Evolutionary conservation across 257 asterid species (phyloP).

Genomic region (Prunella vulgaris): DNA sequence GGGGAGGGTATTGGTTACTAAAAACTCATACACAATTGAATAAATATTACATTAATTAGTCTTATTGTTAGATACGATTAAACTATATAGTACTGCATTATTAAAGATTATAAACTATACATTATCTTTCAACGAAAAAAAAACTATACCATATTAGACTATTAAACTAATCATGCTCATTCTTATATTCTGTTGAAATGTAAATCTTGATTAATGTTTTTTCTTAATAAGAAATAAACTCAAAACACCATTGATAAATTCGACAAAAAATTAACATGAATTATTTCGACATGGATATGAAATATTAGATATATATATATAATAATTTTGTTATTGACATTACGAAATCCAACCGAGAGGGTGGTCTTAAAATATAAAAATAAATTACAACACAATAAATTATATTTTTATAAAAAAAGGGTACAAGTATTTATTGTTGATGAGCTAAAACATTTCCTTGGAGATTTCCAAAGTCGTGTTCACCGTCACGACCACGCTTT

Average conservation of each 20-base stretch:
- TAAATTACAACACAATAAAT: neutral
- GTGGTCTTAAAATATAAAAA: neutral
- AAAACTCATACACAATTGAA: neutral
- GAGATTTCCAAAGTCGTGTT: constrained; percentile 41
- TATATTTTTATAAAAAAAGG: neutral
- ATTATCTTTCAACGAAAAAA: no score
- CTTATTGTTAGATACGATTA: no score
- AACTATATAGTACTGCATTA: no score
- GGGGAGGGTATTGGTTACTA: neutral
- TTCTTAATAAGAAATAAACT: neutral
- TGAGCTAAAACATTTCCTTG: neutral
- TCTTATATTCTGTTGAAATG: neutral
- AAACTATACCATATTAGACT: neutral
- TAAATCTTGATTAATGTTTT: neutral
- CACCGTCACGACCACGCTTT: constrained; percentile 83
- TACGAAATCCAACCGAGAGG: constrained; percentile 14
- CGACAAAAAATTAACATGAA: neutral
- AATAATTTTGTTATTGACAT: constrained; percentile 2
- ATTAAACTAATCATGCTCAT: no score
- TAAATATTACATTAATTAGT: neutral
- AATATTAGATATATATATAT: neutral
- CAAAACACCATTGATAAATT: neutral
- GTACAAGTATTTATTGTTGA: constrained; percentile 13
- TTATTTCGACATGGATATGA: neutral
- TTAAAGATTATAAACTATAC: neutral